phyloP scores from a whole-genome alignment of 169 alveolate species.

The Ichthyophthirius multifiliis region DNA sequence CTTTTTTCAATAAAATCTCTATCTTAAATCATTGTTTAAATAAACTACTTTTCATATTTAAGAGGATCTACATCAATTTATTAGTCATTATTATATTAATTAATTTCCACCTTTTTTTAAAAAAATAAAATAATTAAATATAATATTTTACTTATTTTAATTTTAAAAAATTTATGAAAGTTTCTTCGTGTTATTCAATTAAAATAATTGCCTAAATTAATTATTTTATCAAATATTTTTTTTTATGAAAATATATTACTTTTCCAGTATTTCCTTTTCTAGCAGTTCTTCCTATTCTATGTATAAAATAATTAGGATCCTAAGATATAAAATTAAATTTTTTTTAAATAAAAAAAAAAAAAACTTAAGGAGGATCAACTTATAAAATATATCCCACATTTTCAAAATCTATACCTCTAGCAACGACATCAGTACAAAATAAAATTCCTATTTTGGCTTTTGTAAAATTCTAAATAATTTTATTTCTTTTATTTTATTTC shows the following conservation, averaged over 20 bases:
- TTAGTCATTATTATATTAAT: slow-evolving; percentile 37
- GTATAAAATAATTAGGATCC: slow-evolving; percentile 87
- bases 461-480: slow-evolving; percentile 69
- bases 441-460: slow-evolving; percentile 62
- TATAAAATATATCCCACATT: slow-evolving; percentile 93
- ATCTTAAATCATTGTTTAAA: slow-evolving; percentile 66
- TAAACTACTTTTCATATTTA: slow-evolving; percentile 35
- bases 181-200: slow-evolving; percentile 74
- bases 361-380: slow-evolving; percentile 92
- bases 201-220: slow-evolving; percentile 58
- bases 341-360: background rate
- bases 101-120: slow-evolving; percentile 26
- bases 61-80: slow-evolving; percentile 19
- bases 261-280: slow-evolving; percentile 88
- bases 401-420: slow-evolving; percentile 95
- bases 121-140: background rate
- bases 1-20: slow-evolving; percentile 88
- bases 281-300: slow-evolving; percentile 92
- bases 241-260: no score
- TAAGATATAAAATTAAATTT: background rate
- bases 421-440: slow-evolving; percentile 92
- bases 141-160: slow-evolving; percentile 50
- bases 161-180: slow-evolving; percentile 76
- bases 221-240: no score
- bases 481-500: slow-evolving; percentile 73